phyloP scores from a whole-genome alignment of 306 rosid species.

The Ziziphus jujuba region DNA sequence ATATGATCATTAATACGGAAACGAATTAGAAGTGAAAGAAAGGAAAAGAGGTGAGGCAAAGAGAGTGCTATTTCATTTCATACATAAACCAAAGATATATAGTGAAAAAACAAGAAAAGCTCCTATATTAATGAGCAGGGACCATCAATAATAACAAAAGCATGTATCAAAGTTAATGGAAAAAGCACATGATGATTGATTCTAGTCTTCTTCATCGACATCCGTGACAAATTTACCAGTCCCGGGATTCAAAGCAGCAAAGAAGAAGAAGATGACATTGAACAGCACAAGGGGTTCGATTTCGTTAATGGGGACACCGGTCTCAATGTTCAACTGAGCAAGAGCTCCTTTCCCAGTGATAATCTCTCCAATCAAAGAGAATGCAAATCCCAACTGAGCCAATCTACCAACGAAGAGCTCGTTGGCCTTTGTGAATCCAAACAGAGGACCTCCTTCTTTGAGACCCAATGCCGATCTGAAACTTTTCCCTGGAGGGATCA shows the following conservation, averaged over 20 bases:
- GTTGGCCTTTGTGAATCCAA: slow-evolving; percentile 92
- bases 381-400: slow-evolving; percentile 94
- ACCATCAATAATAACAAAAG: too few relatives aligned
- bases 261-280: slow-evolving; percentile 83
- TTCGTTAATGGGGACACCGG: slow-evolving; percentile 88
- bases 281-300: slow-evolving; percentile 87
- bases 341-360: slow-evolving; percentile 96
- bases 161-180: background rate
- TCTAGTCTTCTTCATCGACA: slow-evolving; percentile 58
- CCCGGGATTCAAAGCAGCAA: slow-evolving; percentile 97
- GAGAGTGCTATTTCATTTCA: too few relatives aligned
- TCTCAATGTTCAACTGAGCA: slow-evolving; percentile 93
- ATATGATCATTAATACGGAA: too few relatives aligned
- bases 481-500: slow-evolving; percentile 77
- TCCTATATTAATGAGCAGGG: too few relatives aligned
- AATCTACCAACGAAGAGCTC: slow-evolving; percentile 96
- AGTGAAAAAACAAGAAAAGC: too few relatives aligned
- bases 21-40: too few relatives aligned
- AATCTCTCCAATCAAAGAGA: slow-evolving; percentile 91
- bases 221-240: slow-evolving; percentile 86
- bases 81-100: too few relatives aligned
- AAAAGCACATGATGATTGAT: background rate
- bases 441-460: slow-evolving; percentile 86
- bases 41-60: too few relatives aligned
- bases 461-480: slow-evolving; percentile 76